These are phyloP conservation scores for Sabuloglossum arenarium DNA, from an alignment of 495 filamentous ascomycete genomes.

Conservation along the genomic window DNA sequence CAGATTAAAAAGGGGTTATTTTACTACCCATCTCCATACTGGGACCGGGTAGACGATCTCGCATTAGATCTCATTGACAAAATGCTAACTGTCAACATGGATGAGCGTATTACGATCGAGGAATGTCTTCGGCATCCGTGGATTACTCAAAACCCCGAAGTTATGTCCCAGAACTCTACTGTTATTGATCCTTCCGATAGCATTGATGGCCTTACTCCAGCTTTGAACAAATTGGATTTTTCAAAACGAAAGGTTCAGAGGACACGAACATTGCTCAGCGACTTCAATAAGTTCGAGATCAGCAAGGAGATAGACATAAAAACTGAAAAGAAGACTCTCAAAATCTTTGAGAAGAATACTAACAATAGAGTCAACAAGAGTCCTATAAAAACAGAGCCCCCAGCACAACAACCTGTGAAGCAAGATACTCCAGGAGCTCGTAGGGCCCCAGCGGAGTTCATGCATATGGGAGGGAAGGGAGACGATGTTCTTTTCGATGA, in stretches of 20 bases:
- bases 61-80: conserved; percentile 85
- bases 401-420: conserved; percentile 14
- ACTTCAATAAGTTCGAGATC: conserved; percentile 58
- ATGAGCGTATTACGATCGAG: conserved; percentile 68
- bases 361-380: conserved; percentile 4
- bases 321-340: conserved; percentile 34
- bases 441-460: conserved; percentile 52
- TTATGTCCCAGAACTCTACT: conserved; percentile 12
- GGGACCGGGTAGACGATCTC: conserved; percentile 79
- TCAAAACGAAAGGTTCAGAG: conserved; percentile 55
- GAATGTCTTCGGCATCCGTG: conserved; percentile 85
- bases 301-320: conserved; percentile 35
- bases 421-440: conserved; percentile 43
- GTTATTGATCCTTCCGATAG: conserved; percentile 46
- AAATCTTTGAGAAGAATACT: conserved; percentile 44
- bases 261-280: conserved; percentile 68
- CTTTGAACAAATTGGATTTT: conserved; percentile 64
- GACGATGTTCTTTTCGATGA: conserved; percentile 60
- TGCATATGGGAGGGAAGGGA: conserved; percentile 61
- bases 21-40: conserved; percentile 93
- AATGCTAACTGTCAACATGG: conserved; percentile 78
- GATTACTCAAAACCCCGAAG: conserved; percentile 33
- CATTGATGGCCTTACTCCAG: conserved; percentile 78
- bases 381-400: conserved; percentile 9
- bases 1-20: conserved; percentile 78